A percentile compares a stretch with the other conserved stretches of the same genome.
These are phyloP conservation scores for Diaporthe aspalathi DNA, from an alignment of 2,329 filamentous ascomycete genomes.

Conservation along the genomic window DNA sequence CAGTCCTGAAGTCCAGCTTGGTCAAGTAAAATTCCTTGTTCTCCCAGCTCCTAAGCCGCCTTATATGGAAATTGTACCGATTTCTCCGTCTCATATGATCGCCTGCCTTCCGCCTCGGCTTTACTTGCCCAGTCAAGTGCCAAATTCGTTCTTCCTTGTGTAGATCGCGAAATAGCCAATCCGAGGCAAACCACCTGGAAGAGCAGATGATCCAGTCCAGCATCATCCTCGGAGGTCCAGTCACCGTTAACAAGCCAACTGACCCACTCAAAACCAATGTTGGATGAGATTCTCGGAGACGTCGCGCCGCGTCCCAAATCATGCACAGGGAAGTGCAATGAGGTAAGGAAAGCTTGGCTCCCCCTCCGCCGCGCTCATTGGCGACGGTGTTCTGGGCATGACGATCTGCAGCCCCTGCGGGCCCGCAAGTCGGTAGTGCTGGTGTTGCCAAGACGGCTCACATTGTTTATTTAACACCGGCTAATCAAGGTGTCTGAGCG, in stretches of 20 bases:
- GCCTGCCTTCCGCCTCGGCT: not conserved
- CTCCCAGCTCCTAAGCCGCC: not conserved
- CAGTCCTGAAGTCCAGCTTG: too few species aligned
- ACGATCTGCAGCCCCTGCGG: conserved; percentile 17
- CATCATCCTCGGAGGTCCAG: conserved; percentile 10
- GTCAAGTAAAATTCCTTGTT: not conserved
- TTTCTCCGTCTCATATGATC: not conserved
- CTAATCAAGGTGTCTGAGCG: conserved; percentile 19
- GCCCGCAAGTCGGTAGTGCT: conserved; percentile 14
- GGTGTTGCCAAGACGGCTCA: conserved; percentile 22
- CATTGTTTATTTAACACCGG: conserved; percentile 31
- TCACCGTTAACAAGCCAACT: conserved; percentile 6
- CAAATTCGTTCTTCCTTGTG: not conserved
- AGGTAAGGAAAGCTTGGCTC: conserved; percentile 19
- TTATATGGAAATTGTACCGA: not conserved
- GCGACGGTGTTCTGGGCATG: not conserved
- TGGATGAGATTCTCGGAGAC: conserved; percentile 12
- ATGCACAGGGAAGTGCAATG: conserved; percentile 19
- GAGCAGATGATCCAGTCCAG: conserved; percentile 1
- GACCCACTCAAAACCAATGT: not conserved
- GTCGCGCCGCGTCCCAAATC: conserved; percentile 24
- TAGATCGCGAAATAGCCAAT: not conserved
- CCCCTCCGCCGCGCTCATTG: conserved; percentile 8
- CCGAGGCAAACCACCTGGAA: not conserved
- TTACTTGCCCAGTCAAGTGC: not conserved